A percentile compares a stretch with the other conserved stretches of the same genome.
Evolutionary conservation across 2,329 filamentous ascomycete species (phyloP).

Genomic region (Xylaria multiplex): DNA sequence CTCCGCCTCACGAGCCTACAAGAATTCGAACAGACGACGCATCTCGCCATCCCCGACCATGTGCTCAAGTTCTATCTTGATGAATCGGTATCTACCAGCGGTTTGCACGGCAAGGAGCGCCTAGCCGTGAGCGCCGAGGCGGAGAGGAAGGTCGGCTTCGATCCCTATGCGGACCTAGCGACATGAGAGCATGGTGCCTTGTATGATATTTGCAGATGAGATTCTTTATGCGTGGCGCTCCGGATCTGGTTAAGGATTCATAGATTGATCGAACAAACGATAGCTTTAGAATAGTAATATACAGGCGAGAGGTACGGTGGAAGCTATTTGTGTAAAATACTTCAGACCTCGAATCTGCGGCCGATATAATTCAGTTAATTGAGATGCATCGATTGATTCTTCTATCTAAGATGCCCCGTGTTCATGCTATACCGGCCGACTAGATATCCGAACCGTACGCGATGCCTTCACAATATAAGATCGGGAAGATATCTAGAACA

Average conservation of each 20-base stretch:
- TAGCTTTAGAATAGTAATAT: background rate
- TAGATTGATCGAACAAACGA: background rate
- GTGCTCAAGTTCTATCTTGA: constrained; percentile 87
- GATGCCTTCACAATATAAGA: background rate
- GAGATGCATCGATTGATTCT: background rate
- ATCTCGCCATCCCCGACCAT: constrained; percentile 90
- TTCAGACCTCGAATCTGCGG: background rate
- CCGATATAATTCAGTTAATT: background rate
- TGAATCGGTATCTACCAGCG: constrained; percentile 63
- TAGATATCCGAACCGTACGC: background rate
- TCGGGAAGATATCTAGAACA: background rate
- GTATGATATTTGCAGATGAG: background rate
- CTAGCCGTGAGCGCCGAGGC: constrained; percentile 58
- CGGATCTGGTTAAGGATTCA: background rate
- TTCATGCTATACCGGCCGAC: background rate
- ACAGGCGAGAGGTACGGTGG: background rate
- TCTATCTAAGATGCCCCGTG: background rate
- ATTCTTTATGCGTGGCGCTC: background rate
- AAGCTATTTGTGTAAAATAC: background rate
- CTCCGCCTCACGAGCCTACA: constrained; percentile 87
- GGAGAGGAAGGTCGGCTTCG: constrained; percentile 63
- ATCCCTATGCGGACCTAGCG: constrained; percentile 61
- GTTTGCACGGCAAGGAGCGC: constrained; percentile 58
- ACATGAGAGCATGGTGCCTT: constrained; percentile 9
- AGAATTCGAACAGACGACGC: constrained; percentile 89